These are phyloP conservation scores for Rehmannia glutinosa DNA, from an alignment of 257 asterid genomes.

Conservation along the genomic window DNA sequence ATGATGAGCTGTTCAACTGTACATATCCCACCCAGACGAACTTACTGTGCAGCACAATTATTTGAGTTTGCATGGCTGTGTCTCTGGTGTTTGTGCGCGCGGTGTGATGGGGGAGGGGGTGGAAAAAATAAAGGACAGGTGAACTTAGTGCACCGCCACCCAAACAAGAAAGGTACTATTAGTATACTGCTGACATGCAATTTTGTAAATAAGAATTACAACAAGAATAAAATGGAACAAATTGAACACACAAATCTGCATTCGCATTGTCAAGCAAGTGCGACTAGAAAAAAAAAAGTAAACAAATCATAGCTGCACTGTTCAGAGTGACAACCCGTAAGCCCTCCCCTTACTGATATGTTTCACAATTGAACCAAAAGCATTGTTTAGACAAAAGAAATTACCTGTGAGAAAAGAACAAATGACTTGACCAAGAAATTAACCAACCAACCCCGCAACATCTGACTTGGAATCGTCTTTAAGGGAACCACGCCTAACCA, in stretches of 20 bases:
- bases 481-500: conserved; percentile 64
- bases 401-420: conserved; percentile 55
- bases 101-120: background rate
- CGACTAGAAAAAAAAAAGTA: background rate
- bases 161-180: too few species aligned
- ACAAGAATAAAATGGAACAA: background rate
- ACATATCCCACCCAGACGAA: background rate
- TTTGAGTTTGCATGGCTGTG: background rate
- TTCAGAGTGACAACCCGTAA: background rate
- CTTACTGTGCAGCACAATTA: background rate
- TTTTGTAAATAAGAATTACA: background rate
- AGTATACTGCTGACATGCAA: background rate
- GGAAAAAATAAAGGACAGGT: background rate
- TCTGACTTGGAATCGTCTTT: conserved; percentile 46
- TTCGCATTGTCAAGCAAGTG: background rate
- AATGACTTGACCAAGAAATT: conserved; percentile 50
- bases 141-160: too few species aligned
- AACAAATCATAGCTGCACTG: background rate
- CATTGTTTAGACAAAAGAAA: conserved; percentile 23
- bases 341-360: conserved; percentile 11
- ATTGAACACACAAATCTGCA: background rate
- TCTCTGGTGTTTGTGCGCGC: background rate
- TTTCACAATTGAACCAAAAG: conserved; percentile 2
- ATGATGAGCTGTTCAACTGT: background rate
- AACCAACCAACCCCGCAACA: conserved; percentile 57